Evolutionary conservation across 495 filamentous ascomycete species (phyloP).

Genomic region (Hyaloscypha finlandica): DNA sequence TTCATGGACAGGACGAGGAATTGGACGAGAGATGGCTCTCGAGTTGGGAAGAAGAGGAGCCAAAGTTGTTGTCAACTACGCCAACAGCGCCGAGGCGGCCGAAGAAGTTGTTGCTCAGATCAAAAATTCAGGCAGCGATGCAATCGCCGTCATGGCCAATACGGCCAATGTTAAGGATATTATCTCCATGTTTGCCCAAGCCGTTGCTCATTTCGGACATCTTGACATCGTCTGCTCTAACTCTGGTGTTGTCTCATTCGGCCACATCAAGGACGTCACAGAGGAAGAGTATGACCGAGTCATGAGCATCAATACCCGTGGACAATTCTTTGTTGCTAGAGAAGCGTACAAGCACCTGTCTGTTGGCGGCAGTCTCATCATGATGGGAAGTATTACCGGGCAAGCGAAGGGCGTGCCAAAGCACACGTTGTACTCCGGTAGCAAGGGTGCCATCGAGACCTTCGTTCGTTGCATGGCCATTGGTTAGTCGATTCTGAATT

Average conservation of each 20-base stretch:
- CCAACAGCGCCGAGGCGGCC: conserved; percentile 60
- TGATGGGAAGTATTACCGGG: conserved; percentile 66
- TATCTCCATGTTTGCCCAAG: conserved; percentile 60
- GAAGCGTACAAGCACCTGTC: conserved; percentile 70
- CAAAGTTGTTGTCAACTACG: conserved; percentile 78
- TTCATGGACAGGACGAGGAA: conserved; percentile 70
- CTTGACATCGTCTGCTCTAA: conserved; percentile 78
- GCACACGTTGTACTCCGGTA: conserved; percentile 73
- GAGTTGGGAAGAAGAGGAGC: conserved; percentile 74
- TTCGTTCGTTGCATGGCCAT: conserved; percentile 60
- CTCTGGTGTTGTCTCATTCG: conserved; percentile 64
- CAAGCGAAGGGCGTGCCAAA: conserved; percentile 67
- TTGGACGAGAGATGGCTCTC: conserved; percentile 73
- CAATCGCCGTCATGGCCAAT: conserved; percentile 73
- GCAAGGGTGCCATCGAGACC: conserved; percentile 76
- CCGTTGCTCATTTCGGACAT: conserved; percentile 65
- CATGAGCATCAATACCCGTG: conserved; percentile 75
- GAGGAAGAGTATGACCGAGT: conserved; percentile 76
- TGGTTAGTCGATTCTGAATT: conserved; percentile 8
- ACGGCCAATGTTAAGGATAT: conserved; percentile 68
- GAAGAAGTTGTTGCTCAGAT: conserved; percentile 66
- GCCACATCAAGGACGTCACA: conserved; percentile 67
- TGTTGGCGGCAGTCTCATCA: conserved; percentile 66
- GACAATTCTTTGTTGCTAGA: conserved; percentile 83
- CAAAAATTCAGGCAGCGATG: conserved; percentile 53